Evolutionary conservation across 2,329 filamentous ascomycete species (phyloP).

Genomic region (Purpureocillium lavendulum): DNA sequence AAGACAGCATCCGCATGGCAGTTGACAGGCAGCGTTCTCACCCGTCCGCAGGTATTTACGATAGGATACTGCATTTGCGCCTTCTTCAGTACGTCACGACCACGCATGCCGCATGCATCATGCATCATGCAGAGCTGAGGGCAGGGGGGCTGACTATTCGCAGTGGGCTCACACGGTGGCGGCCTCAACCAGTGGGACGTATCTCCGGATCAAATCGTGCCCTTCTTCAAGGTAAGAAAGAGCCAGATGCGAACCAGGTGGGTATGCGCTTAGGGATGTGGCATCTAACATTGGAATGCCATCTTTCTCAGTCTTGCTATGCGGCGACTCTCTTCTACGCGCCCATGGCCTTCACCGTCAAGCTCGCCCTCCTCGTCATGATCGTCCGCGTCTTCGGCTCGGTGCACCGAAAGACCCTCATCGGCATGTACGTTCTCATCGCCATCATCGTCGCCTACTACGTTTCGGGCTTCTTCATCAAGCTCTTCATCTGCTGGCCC

Average conservation of each 20-base stretch:
- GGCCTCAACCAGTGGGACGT: constrained; percentile 27
- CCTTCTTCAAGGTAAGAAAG: too few species aligned
- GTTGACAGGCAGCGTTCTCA: too few species aligned
- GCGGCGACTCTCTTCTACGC: constrained; percentile 35
- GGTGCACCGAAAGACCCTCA: constrained; percentile 27
- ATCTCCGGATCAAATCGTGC: constrained; percentile 12
- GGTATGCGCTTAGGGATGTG: too few species aligned
- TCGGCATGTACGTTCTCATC: constrained; percentile 29
- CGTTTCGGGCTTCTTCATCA: constrained; percentile 29
- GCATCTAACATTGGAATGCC: too few species aligned
- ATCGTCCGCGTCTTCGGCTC: constrained; percentile 32
- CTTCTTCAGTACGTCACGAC: constrained; percentile 12
- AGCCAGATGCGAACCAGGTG: too few species aligned
- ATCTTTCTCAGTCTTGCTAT: constrained; percentile 32
- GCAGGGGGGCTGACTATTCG: too few species aligned
- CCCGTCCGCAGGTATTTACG: constrained; percentile 19
- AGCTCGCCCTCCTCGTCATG: constrained; percentile 33
- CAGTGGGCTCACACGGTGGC: constrained; percentile 22
- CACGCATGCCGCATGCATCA: not conserved
- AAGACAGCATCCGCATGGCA: too few species aligned
- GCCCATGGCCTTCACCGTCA: constrained; percentile 33
- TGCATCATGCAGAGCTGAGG: not conserved
- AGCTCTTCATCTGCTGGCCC: constrained; percentile 31
- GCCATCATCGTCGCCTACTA: constrained; percentile 29
- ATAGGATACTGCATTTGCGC: constrained; percentile 17